Evolutionary conservation across 192 early-diverging fungal genomes (phyloP).

Genomic region (Linnemannia elongata): DNA sequence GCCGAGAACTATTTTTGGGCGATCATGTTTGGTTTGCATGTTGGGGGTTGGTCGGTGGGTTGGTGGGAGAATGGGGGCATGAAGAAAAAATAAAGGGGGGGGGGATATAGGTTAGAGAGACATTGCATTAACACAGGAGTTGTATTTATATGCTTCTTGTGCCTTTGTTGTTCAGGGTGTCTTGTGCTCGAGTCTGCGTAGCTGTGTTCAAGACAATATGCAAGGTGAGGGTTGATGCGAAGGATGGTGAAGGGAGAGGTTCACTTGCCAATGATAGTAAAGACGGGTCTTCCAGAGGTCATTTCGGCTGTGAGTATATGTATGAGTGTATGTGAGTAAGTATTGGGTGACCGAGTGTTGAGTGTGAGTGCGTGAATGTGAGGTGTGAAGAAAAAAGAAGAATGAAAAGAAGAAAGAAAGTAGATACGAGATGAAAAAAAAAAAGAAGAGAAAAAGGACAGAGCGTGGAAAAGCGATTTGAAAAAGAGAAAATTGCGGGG

Average conservation of each 20-base stretch:
- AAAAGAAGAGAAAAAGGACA: neutral
- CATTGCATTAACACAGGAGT: neutral
- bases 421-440: neutral
- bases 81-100: neutral
- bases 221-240: neutral
- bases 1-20: slow-evolving; percentile 70
- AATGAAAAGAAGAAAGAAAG: neutral
- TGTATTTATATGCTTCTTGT: neutral
- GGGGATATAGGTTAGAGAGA: neutral
- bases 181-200: neutral
- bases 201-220: neutral
- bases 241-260: neutral
- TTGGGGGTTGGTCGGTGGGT: neutral
- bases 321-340: neutral
- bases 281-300: slow-evolving; percentile 26
- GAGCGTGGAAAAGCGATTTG: slow-evolving; percentile 7
- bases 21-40: neutral
- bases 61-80: neutral
- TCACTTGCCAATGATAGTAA: slow-evolving; percentile 46
- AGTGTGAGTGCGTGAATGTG: neutral
- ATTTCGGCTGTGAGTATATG: neutral
- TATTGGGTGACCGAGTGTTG: neutral
- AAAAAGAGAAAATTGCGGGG: slow-evolving; percentile 24
- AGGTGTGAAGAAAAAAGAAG: neutral
- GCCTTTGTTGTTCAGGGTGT: neutral